phyloP scores from a whole-genome alignment of 2,329 filamentous ascomycete genomes.

The Chrysoporthe deuterocubensis region DNA sequence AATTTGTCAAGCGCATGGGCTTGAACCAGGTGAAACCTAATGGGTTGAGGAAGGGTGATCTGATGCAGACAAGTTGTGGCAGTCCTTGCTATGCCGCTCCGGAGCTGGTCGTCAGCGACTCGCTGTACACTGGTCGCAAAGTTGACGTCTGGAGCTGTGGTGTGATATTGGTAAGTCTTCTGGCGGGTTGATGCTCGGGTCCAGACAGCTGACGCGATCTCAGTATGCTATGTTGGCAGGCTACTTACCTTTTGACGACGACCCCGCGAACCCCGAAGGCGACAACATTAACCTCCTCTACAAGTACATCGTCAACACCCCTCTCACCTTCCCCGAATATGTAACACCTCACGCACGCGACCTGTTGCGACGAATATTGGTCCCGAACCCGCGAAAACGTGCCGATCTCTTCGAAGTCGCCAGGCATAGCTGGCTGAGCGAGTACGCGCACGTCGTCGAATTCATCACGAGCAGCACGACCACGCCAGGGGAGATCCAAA shows the following conservation, averaged over 20 bases:
- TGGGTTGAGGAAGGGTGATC: slow-evolving; percentile 81
- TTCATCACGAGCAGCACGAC: slow-evolving; percentile 97
- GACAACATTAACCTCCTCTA: slow-evolving; percentile 99
- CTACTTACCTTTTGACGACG: slow-evolving; percentile 96
- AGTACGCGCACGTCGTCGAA: slow-evolving; percentile 94
- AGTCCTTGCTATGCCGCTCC: slow-evolving; percentile 98
- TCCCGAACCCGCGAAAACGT: slow-evolving; percentile 91
- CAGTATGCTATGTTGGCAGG: slow-evolving; percentile 99
- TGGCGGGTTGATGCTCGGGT: background rate
- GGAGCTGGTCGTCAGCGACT: slow-evolving; percentile 96
- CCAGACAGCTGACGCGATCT: slow-evolving; percentile 25
- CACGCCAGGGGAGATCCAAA: slow-evolving; percentile 81
- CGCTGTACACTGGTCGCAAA: slow-evolving; percentile 94
- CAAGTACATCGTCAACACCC: slow-evolving; percentile 98
- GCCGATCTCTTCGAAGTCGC: slow-evolving; percentile 97
- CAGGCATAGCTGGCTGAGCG: slow-evolving; percentile 95
- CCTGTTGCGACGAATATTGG: slow-evolving; percentile 87
- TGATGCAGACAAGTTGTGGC: slow-evolving; percentile 99
- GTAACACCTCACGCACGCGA: slow-evolving; percentile 96
- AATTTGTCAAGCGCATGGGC: slow-evolving; percentile 85
- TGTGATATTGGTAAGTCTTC: slow-evolving; percentile 83
- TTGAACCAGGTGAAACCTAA: slow-evolving; percentile 78
- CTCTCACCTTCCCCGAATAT: slow-evolving; percentile 97
- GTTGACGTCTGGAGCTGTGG: slow-evolving; percentile 99
- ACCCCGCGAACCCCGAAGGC: slow-evolving; percentile 96